Conservation (phyloP, 371 early-diverging fungal species). For the Circinella minor region DNA sequence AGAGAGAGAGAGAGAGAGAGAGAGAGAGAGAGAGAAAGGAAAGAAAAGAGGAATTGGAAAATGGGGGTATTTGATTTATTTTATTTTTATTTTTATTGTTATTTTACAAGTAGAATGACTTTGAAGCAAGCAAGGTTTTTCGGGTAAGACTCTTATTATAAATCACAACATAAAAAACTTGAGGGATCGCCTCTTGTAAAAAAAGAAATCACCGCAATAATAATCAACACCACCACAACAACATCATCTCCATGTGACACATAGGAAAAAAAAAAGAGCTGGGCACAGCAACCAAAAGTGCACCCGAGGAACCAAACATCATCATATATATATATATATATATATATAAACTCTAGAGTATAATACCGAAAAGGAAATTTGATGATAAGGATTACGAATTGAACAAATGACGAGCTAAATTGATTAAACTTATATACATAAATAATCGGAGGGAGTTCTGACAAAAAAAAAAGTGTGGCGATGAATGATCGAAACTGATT, state of each 20-base stretch:
- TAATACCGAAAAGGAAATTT: constrained; percentile 8
- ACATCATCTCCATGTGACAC: constrained; percentile 6
- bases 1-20: constrained; percentile 1
- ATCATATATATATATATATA: no score
- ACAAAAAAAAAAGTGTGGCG: no score
- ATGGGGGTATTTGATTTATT: neutral
- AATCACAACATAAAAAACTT: constrained; percentile 1
- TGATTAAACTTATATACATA: neutral
- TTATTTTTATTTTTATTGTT: neutral
- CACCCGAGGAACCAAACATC: constrained; percentile 8
- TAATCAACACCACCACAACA: neutral
- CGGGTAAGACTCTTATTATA: constrained; percentile 6
- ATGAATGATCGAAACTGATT: no score
- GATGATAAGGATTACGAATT: constrained; percentile 8
- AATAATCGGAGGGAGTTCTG: no score
- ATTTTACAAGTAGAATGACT: no score
- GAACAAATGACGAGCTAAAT: constrained; percentile 5
- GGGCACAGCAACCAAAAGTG: no score
- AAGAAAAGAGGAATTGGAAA: neutral
- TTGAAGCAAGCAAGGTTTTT: neutral
- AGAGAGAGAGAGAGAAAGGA: neutral
- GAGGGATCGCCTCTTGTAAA: neutral
- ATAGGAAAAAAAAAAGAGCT: neutral
- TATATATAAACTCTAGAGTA: no score
- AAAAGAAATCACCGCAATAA: neutral